A percentile compares a stretch with the other conserved stretches of the same genome.
Conservation (phyloP, 306 rosid species). For the Crotalaria pallida region DNA sequence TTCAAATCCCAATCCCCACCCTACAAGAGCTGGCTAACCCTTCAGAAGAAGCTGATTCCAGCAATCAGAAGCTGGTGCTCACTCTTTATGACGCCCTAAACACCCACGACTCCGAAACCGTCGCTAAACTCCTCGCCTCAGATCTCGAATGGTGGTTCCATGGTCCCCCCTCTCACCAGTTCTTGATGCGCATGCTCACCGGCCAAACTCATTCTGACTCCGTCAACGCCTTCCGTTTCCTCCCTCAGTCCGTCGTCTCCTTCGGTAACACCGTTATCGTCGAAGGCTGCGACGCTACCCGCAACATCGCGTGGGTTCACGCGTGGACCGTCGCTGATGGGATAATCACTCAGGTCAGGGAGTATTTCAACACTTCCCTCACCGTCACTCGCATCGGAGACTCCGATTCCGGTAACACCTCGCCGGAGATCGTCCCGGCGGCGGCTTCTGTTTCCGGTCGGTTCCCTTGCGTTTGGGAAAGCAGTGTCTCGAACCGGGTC, state of each 20-base stretch:
- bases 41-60: conserved; percentile 53
- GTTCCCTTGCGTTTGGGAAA: conserved; percentile 82
- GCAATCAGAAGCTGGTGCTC: conserved; percentile 60
- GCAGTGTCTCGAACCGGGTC: conserved; percentile 58
- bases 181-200: conserved; percentile 77
- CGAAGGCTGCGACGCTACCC: conserved; percentile 63
- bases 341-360: conserved; percentile 79
- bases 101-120: conserved; percentile 61
- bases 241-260: conserved; percentile 48
- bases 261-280: conserved; percentile 72
- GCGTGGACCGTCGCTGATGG: conserved; percentile 84
- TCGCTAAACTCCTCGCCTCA: conserved; percentile 54
- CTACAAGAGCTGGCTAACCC: conserved; percentile 83
- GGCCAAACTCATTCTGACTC: conserved; percentile 42
- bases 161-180: conserved; percentile 89
- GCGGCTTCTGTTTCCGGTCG: conserved; percentile 21
- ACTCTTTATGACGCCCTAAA: conserved; percentile 79
- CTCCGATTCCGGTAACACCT: not conserved
- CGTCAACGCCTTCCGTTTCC: conserved; percentile 33
- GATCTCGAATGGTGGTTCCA: conserved; percentile 99
- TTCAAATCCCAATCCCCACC: not conserved
- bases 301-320: conserved; percentile 79
- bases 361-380: conserved; percentile 89
- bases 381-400: conserved; percentile 65
- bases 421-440: conserved; percentile 40